Conservation (phyloP, 257 asterid species). For the Thymus quinquecostatus region DNA sequence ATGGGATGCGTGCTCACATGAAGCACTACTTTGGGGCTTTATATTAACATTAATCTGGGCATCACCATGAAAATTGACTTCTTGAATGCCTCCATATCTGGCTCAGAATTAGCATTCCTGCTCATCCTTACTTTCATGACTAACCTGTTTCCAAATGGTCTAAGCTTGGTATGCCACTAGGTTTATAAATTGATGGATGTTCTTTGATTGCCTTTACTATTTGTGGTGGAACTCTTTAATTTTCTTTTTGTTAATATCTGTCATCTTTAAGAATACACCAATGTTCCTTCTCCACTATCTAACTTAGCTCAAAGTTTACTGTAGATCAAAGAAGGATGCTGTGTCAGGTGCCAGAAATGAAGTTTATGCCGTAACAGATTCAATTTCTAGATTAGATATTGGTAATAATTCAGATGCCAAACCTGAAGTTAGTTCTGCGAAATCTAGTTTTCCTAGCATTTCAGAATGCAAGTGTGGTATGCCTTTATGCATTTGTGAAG, state of each 20-base stretch:
- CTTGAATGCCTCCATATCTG: slow-evolving; percentile 19
- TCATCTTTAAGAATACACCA: slow-evolving; percentile 9
- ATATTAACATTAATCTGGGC: slow-evolving; percentile 21
- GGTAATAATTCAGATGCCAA: slow-evolving; percentile 46
- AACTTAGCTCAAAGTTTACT: slow-evolving; percentile 24
- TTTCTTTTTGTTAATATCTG: not conserved
- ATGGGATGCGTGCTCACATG: not conserved
- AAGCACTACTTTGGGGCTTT: slow-evolving; percentile 18
- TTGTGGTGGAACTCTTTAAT: slow-evolving; percentile 19
- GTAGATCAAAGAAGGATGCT: slow-evolving; percentile 57
- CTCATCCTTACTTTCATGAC: slow-evolving; percentile 13
- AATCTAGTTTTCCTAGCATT: slow-evolving; percentile 46
- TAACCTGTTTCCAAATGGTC: not conserved
- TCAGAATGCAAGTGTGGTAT: slow-evolving; percentile 92
- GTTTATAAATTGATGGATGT: not conserved
- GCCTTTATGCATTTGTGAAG: slow-evolving; percentile 99
- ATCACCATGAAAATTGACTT: slow-evolving; percentile 21
- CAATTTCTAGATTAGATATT: slow-evolving; percentile 74
- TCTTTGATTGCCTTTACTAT: slow-evolving; percentile 7
- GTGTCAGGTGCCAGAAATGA: slow-evolving; percentile 57
- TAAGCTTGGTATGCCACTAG: not conserved
- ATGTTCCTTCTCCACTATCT: slow-evolving; percentile 1
- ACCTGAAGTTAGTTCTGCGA: slow-evolving; percentile 45
- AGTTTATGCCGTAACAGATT: slow-evolving; percentile 57
- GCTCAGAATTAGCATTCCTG: slow-evolving; percentile 22